A percentile compares a stretch with the other conserved stretches of the same genome.
These are phyloP conservation scores for Blastobotrys illinoisensis DNA, from an alignment of 1,139 yeast species.

Conservation along the genomic window DNA sequence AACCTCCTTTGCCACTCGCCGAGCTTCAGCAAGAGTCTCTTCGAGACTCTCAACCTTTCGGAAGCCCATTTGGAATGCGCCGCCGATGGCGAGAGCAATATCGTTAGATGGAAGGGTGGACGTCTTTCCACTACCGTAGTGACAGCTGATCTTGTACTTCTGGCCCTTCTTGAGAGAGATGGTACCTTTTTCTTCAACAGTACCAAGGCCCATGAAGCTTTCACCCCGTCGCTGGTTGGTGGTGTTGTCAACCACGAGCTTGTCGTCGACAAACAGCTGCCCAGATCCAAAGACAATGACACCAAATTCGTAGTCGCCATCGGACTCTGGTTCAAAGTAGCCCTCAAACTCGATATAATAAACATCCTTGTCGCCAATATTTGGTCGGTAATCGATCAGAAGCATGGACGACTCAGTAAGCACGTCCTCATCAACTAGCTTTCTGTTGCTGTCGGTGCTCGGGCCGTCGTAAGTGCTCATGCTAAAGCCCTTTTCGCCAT, in stretches of 20 bases:
- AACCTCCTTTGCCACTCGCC: slow-evolving; percentile 39
- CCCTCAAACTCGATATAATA: slow-evolving; percentile 47
- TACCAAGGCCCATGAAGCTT: slow-evolving; percentile 48
- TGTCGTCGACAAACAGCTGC: slow-evolving; percentile 45
- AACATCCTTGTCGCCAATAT: slow-evolving; percentile 27
- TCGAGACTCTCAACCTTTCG: slow-evolving; percentile 16
- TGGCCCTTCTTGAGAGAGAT: slow-evolving; percentile 40
- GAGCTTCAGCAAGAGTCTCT: slow-evolving; percentile 38
- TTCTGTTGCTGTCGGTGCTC: slow-evolving; percentile 32
- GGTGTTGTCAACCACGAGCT: slow-evolving; percentile 52
- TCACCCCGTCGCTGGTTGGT: slow-evolving; percentile 47
- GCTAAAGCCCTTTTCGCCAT: slow-evolving; percentile 42
- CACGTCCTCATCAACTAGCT: slow-evolving; percentile 36
- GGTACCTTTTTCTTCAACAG: slow-evolving; percentile 43
- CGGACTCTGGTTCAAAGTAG: slow-evolving; percentile 41
- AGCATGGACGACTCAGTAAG: slow-evolving; percentile 38
- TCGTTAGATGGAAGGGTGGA: slow-evolving; percentile 18
- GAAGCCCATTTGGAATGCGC: slow-evolving; percentile 22
- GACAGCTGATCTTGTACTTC: slow-evolving; percentile 41
- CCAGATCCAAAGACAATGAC: slow-evolving; percentile 50
- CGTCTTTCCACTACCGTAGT: slow-evolving; percentile 50
- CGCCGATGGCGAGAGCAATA: slow-evolving; percentile 33
- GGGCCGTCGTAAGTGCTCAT: slow-evolving; percentile 42
- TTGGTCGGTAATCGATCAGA: slow-evolving; percentile 44
- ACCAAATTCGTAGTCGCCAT: slow-evolving; percentile 49